A percentile compares a stretch with the other conserved stretches of the same genome.
Conservation (phyloP, 139 green algal genomes). For the Chlamydomonas sp. region DNA sequence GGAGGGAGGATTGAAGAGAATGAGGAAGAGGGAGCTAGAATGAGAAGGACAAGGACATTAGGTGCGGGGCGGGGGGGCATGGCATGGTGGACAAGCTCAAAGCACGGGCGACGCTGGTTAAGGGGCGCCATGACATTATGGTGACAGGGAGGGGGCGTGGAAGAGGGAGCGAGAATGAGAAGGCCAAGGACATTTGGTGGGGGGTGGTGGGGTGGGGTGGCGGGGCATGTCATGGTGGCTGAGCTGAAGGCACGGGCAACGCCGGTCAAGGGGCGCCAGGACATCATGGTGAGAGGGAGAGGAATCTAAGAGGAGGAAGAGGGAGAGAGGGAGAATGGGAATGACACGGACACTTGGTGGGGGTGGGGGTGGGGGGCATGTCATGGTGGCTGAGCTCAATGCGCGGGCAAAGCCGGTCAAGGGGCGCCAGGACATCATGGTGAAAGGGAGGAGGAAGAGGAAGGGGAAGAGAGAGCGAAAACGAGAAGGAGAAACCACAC, state of each 20-base stretch:
- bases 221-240: slow-evolving; percentile 59
- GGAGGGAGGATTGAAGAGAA: too few relatives aligned
- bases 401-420: slow-evolving; percentile 62
- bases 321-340: too few relatives aligned
- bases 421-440: too few relatives aligned
- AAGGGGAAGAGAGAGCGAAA: too few relatives aligned
- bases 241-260: slow-evolving; percentile 63
- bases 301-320: too few relatives aligned
- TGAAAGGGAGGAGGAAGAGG: too few relatives aligned
- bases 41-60: slow-evolving; percentile 90
- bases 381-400: slow-evolving; percentile 66
- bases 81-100: slow-evolving; percentile 67
- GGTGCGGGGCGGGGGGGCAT: slow-evolving; percentile 47
- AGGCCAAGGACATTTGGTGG: slow-evolving; percentile 84
- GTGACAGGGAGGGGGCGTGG: too few relatives aligned
- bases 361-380: too few relatives aligned
- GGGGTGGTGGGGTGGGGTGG: slow-evolving; percentile 40
- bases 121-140: too few relatives aligned
- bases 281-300: too few relatives aligned
- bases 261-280: slow-evolving; percentile 67
- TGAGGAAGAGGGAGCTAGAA: too few relatives aligned
- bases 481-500: slow-evolving; percentile 89
- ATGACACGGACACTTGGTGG: slow-evolving; percentile 84
- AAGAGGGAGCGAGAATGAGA: too few relatives aligned
- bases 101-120: slow-evolving; percentile 59